These are phyloP conservation scores for Pseudozyma thailandica DNA, from an alignment of 1,284 basidiomycete genomes.

Conservation along the genomic window DNA sequence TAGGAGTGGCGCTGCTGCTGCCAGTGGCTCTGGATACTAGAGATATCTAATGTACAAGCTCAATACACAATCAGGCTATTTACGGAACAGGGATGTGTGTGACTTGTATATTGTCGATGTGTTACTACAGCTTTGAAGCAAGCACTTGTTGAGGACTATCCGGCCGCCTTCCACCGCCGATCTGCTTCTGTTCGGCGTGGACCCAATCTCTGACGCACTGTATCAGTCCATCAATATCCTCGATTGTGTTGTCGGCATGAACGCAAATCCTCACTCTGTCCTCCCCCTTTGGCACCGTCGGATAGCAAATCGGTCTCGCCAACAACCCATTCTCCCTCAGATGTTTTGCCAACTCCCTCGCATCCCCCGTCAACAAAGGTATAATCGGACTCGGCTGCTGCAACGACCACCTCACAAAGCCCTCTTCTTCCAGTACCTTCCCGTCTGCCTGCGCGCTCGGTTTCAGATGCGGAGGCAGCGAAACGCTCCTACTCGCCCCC, in stretches of 20 bases:
- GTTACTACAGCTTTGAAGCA: constrained; percentile 26
- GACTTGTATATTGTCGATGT: background rate
- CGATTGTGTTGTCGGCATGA: constrained; percentile 77
- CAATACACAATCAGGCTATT: background rate
- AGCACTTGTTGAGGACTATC: constrained; percentile 5
- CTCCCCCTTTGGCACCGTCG: constrained; percentile 81
- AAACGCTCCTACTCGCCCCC: constrained; percentile 8
- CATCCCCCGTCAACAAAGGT: constrained; percentile 80
- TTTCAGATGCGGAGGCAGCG: constrained; percentile 24
- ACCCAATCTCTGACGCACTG: constrained; percentile 28
- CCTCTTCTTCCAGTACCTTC: constrained; percentile 5
- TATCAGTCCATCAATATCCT: constrained; percentile 73
- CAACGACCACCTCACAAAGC: constrained; percentile 30
- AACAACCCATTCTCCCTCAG: constrained; percentile 76
- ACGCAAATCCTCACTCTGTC: constrained; percentile 86
- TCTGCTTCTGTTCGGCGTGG: background rate
- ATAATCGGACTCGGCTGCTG: constrained; percentile 77
- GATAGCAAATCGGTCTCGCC: constrained; percentile 78
- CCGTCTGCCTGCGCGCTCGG: background rate
- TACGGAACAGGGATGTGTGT: background rate
- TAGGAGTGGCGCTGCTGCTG: constrained; percentile 18
- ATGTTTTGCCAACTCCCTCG: constrained; percentile 77
- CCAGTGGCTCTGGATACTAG: constrained; percentile 14
- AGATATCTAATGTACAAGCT: background rate
- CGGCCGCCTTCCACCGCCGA: background rate